phyloP scores from a whole-genome alignment of 2,329 filamentous ascomycete species.

The Pseudogymnoascus destructans region DNA sequence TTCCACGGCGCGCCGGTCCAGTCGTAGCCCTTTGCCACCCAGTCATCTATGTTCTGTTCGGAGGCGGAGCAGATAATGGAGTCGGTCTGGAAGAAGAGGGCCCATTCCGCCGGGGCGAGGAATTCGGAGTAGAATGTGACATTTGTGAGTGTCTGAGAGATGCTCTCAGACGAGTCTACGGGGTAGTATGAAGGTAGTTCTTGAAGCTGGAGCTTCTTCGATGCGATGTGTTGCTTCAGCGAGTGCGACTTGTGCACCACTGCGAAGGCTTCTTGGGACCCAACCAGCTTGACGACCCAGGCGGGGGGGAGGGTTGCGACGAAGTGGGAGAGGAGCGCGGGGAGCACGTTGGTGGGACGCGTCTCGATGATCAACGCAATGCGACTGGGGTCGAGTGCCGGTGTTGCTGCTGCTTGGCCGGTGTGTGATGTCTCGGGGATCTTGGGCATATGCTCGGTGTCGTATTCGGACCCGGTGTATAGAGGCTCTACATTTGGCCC shows the following conservation, averaged over 20 bases:
- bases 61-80: slow-evolving; percentile 20
- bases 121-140: slow-evolving; percentile 18
- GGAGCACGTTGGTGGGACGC: slow-evolving; percentile 12
- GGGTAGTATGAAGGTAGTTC: slow-evolving; percentile 9
- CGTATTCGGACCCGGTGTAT: slow-evolving; percentile 5
- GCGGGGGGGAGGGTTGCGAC: slow-evolving; percentile 12
- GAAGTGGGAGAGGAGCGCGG: slow-evolving; percentile 12
- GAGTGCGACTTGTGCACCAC: slow-evolving; percentile 16
- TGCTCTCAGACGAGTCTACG: slow-evolving; percentile 15
- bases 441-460: slow-evolving; percentile 4
- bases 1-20: slow-evolving; percentile 41
- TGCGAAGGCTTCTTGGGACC: slow-evolving; percentile 12
- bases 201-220: slow-evolving; percentile 16
- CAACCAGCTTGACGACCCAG: slow-evolving; percentile 14
- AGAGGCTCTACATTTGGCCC: slow-evolving; percentile 3
- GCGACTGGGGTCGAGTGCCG: slow-evolving; percentile 8
- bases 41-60: slow-evolving; percentile 18
- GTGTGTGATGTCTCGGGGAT: slow-evolving; percentile 1
- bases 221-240: slow-evolving; percentile 16
- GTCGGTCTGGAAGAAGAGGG: slow-evolving; percentile 22
- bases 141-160: slow-evolving; percentile 19
- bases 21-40: slow-evolving; percentile 14
- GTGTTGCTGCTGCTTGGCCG: not conserved
- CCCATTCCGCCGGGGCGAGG: slow-evolving; percentile 16
- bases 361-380: slow-evolving; percentile 14